Percentiles rank a stretch among this genome's conserved stretches.
These are phyloP conservation scores for Didymella glomerata DNA, from an alignment of 2,329 filamentous ascomycete species.

Conservation along the genomic window DNA sequence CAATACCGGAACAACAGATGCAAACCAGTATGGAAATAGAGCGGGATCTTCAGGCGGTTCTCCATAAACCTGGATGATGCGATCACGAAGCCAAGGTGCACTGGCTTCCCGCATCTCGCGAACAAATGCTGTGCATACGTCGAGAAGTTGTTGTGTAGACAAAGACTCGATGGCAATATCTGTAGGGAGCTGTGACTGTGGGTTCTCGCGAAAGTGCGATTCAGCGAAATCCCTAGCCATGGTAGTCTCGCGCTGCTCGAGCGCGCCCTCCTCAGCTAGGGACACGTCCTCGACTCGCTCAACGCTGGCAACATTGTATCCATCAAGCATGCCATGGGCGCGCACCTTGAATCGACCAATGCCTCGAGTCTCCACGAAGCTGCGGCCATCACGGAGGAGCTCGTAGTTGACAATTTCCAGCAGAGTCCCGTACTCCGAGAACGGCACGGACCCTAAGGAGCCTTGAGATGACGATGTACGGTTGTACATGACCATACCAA, in stretches of 20 bases:
- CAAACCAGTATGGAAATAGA: slow-evolving; percentile 90
- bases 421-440: slow-evolving; percentile 79
- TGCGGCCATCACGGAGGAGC: slow-evolving; percentile 79
- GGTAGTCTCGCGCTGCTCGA: slow-evolving; percentile 74
- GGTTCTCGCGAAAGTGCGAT: slow-evolving; percentile 48
- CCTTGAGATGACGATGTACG: slow-evolving; percentile 61
- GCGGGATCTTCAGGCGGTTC: slow-evolving; percentile 78
- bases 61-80: slow-evolving; percentile 78
- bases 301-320: slow-evolving; percentile 78
- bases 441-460: slow-evolving; percentile 63
- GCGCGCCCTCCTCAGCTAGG: slow-evolving; percentile 78
- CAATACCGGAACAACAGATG: slow-evolving; percentile 77
- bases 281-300: slow-evolving; percentile 84
- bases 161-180: slow-evolving; percentile 60
- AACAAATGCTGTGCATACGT: slow-evolving; percentile 72
- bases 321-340: slow-evolving; percentile 72
- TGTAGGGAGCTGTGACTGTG: slow-evolving; percentile 32
- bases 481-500: slow-evolving; percentile 85
- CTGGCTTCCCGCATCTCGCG: slow-evolving; percentile 71
- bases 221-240: slow-evolving; percentile 48
- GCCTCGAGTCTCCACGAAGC: slow-evolving; percentile 79
- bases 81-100: slow-evolving; percentile 76
- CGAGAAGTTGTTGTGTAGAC: slow-evolving; percentile 75
- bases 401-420: slow-evolving; percentile 78
- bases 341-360: slow-evolving; percentile 78